Evolutionary conservation across 495 filamentous ascomycete genomes (phyloP).

Genomic region (Thozetella sp.): DNA sequence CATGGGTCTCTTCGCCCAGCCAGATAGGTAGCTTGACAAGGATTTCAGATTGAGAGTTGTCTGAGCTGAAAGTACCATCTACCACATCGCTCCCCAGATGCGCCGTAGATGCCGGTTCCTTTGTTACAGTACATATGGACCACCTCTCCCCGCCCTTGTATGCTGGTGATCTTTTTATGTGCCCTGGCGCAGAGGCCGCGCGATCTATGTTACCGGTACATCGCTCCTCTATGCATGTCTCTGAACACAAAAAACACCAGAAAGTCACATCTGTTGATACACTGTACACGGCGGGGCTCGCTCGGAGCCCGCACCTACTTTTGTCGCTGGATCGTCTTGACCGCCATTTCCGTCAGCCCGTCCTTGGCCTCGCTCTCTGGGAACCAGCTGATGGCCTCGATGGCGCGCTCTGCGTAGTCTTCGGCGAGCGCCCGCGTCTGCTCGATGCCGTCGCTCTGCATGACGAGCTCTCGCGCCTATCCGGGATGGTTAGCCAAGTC

Average conservation of each 20-base stretch:
- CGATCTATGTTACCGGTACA: neutral
- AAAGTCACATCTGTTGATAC: neutral
- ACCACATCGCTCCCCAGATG: neutral
- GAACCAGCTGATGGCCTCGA: slow-evolving; percentile 76
- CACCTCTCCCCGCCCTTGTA: neutral
- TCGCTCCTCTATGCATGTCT: neutral
- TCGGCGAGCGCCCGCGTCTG: slow-evolving; percentile 88
- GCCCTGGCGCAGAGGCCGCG: neutral
- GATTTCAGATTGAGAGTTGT: slow-evolving; percentile 2
- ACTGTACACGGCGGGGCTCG: neutral
- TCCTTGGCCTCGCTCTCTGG: slow-evolving; percentile 91
- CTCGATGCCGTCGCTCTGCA: slow-evolving; percentile 81
- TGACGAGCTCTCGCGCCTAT: slow-evolving; percentile 84
- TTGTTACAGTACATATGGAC: neutral
- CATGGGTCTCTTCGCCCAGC: slow-evolving; percentile 1
- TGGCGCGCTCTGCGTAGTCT: slow-evolving; percentile 88
- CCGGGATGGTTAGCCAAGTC: slow-evolving; percentile 11
- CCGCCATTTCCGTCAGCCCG: slow-evolving; percentile 89
- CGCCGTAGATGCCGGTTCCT: neutral
- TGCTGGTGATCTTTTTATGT: neutral
- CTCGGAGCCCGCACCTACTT: slow-evolving; percentile 62
- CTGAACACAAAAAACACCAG: neutral
- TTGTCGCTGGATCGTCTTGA: slow-evolving; percentile 85
- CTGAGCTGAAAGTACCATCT: slow-evolving; percentile 8
- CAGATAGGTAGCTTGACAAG: slow-evolving; percentile 1